Conservation (phyloP, 164 flowering plant species). For the Hamamelis virginiana region DNA sequence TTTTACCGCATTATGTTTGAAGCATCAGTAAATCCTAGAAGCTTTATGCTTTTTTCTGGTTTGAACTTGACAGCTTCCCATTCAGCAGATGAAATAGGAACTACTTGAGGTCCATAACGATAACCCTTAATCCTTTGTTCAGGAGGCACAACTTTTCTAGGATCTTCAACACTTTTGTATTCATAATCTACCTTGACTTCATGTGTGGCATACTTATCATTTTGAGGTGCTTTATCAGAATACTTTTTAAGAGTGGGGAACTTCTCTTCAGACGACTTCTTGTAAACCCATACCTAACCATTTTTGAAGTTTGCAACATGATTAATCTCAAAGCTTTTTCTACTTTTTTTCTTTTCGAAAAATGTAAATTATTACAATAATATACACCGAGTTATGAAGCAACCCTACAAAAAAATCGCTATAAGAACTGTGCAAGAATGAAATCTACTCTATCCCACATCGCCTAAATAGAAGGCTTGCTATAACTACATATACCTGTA, state of each 20-base stretch:
- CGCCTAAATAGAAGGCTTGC: no score
- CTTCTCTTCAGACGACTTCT: constrained; percentile 86
- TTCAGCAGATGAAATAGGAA: constrained; percentile 87
- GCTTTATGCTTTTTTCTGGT: constrained; percentile 90
- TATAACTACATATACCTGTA: no score
- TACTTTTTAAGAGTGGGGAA: constrained; percentile 85
- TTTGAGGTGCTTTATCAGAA: constrained; percentile 89
- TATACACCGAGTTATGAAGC: background rate
- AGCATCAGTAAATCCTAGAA: constrained; percentile 88
- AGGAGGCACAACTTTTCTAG: constrained; percentile 74
- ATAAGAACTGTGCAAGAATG: no score
- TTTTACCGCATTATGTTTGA: constrained; percentile 80
- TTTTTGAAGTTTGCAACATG: background rate
- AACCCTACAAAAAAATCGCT: background rate
- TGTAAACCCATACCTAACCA: constrained; percentile 89
- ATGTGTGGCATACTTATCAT: constrained; percentile 84
- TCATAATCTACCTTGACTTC: constrained; percentile 91
- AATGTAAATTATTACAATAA: background rate
- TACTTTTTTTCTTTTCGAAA: background rate
- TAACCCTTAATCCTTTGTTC: constrained; percentile 97
- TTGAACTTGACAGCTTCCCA: constrained; percentile 88
- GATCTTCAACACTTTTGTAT: constrained; percentile 63
- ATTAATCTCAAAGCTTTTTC: background rate
- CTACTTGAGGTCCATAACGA: constrained; percentile 92
- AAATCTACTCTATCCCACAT: no score